These are phyloP conservation scores for Puccinia horiana DNA, from an alignment of 1,284 basidiomycete genomes.

Conservation along the genomic window DNA sequence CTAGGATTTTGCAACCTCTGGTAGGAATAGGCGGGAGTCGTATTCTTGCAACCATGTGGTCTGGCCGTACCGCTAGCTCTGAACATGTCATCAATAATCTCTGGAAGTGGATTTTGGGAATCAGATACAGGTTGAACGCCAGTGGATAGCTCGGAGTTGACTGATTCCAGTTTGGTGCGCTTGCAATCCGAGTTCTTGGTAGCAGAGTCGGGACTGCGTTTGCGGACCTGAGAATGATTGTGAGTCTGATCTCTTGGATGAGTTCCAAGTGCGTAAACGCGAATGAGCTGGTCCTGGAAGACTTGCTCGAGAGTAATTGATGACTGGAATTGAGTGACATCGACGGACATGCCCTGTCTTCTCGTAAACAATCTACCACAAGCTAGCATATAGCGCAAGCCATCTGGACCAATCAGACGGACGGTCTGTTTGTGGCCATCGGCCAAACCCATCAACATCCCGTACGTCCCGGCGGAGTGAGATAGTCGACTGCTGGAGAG, in stretches of 20 bases:
- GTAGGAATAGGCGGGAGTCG: conserved; percentile 46
- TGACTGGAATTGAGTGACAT: conserved; percentile 12
- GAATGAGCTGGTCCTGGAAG: conserved; percentile 34
- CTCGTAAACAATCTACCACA: conserved; percentile 45
- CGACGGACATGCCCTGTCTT: conserved; percentile 34
- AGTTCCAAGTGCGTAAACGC: conserved; percentile 33
- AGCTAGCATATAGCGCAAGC: conserved; percentile 42
- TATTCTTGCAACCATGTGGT: not conserved
- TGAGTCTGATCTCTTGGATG: not conserved
- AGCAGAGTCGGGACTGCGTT: conserved; percentile 6
- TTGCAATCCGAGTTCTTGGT: not conserved
- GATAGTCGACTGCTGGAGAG: conserved; percentile 15
- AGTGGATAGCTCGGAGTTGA: not conserved
- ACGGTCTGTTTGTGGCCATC: conserved; percentile 26
- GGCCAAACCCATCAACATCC: conserved; percentile 41
- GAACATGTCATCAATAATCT: conserved; percentile 45
- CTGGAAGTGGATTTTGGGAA: not conserved
- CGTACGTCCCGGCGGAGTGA: conserved; percentile 40
- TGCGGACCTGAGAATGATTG: conserved; percentile 1
- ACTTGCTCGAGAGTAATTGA: conserved; percentile 9
- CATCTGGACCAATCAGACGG: conserved; percentile 36
- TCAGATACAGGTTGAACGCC: not conserved
- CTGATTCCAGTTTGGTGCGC: conserved; percentile 6
- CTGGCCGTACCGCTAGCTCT: not conserved
- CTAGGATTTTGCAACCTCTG: conserved; percentile 8